Evolutionary conservation across 768 basidiomycete genomes (phyloP).

Genomic region (Nidularia pulvinata): DNA sequence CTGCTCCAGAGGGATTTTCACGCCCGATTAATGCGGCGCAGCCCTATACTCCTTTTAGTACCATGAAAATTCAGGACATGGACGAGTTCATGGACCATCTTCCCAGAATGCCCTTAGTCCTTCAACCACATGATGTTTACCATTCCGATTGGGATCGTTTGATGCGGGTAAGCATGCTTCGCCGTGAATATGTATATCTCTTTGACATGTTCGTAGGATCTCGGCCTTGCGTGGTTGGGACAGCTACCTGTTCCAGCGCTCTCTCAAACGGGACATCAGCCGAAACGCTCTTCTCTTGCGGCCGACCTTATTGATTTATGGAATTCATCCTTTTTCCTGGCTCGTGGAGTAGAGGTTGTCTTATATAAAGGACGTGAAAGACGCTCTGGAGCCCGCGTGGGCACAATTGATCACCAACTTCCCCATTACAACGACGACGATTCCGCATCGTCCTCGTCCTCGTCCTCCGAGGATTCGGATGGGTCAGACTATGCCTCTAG

Average conservation of each 20-base stretch:
- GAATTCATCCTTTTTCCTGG: slow-evolving; percentile 76
- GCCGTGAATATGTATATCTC: neutral
- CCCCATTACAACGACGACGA: slow-evolving; percentile 44
- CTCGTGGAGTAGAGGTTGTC: slow-evolving; percentile 76
- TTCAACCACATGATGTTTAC: slow-evolving; percentile 76
- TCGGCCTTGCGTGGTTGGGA: slow-evolving; percentile 77
- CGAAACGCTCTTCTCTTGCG: slow-evolving; percentile 57
- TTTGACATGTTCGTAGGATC: slow-evolving; percentile 43
- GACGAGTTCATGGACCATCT: slow-evolving; percentile 66
- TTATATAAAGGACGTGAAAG: slow-evolving; percentile 82
- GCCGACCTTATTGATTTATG: slow-evolving; percentile 80
- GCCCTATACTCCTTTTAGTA: slow-evolving; percentile 68
- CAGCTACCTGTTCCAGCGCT: slow-evolving; percentile 64
- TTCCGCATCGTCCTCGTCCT: slow-evolving; percentile 35
- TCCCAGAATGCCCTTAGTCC: slow-evolving; percentile 72
- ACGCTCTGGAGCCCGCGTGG: slow-evolving; percentile 63
- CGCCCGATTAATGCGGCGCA: slow-evolving; percentile 70
- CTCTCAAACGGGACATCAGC: slow-evolving; percentile 41
- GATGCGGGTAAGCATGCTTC: slow-evolving; percentile 54
- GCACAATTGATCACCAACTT: slow-evolving; percentile 53
- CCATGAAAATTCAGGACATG: slow-evolving; percentile 77
- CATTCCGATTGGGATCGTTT: slow-evolving; percentile 81
- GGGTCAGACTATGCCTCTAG: slow-evolving; percentile 30
- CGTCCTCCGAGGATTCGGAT: slow-evolving; percentile 36
- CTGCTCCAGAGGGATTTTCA: slow-evolving; percentile 72